phyloP scores from a whole-genome alignment of 2,329 filamentous ascomycete species.

The Penicillium sp. region DNA sequence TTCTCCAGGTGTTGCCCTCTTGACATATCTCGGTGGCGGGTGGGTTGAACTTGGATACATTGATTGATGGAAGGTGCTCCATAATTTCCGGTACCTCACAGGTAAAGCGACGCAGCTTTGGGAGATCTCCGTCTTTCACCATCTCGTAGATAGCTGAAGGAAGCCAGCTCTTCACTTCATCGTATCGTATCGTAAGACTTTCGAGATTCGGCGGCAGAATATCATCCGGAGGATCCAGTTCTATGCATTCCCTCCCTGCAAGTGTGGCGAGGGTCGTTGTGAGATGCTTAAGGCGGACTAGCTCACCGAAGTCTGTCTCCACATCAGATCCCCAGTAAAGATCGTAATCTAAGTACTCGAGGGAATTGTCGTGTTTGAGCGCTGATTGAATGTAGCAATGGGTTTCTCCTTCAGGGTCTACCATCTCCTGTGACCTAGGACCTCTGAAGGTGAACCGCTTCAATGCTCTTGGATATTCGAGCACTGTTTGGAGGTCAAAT shows the following conservation, averaged over 20 bases:
- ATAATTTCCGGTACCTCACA: conserved; percentile 4
- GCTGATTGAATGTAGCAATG: neutral
- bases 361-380: neutral
- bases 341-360: conserved; percentile 7
- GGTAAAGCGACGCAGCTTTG: conserved; percentile 3
- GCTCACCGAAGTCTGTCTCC: neutral
- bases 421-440: neutral
- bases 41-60: neutral
- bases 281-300: conserved; percentile 1
- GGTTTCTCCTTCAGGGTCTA: no score
- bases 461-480: neutral
- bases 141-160: neutral
- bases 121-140: neutral
- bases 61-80: conserved; percentile 1
- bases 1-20: conserved; percentile 2
- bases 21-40: neutral
- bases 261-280: conserved; percentile 3
- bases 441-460: conserved; percentile 4
- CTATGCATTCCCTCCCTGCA: neutral
- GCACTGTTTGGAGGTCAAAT: neutral
- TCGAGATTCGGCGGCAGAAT: conserved; percentile 2
- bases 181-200: conserved; percentile 6
- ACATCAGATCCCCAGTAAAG: conserved; percentile 5
- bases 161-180: neutral
- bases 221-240: neutral